Evolutionary conservation across 2,329 filamentous ascomycete species (phyloP).

Genomic region (Camillea tinctor): DNA sequence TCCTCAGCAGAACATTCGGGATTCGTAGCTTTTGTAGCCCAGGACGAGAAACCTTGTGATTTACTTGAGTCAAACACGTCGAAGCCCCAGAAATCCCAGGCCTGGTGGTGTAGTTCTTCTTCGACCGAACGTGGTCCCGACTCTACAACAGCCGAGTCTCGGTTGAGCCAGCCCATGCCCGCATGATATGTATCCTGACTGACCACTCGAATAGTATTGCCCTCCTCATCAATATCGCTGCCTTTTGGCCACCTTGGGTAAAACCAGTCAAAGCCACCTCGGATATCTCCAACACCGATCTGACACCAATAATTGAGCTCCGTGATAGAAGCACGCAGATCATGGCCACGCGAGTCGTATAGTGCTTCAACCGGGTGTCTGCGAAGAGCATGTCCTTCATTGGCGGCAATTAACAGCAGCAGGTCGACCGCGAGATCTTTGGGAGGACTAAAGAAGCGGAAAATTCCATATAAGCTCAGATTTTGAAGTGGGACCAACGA

Average conservation of each 20-base stretch:
- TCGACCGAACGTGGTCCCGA: constrained; percentile 46
- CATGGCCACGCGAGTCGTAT: constrained; percentile 66
- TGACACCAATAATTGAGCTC: constrained; percentile 98
- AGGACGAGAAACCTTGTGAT: constrained; percentile 38
- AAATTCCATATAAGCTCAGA: constrained; percentile 79
- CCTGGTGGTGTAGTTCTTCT: constrained; percentile 62
- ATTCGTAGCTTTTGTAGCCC: constrained; percentile 23
- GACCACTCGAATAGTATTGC: constrained; percentile 70
- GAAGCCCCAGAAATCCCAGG: constrained; percentile 67
- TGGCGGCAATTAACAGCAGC: constrained; percentile 77
- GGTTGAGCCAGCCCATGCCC: constrained; percentile 75
- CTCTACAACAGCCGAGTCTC: constrained; percentile 51
- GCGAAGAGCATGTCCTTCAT: constrained; percentile 79
- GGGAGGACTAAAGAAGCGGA: constrained; percentile 70
- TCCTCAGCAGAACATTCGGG: constrained; percentile 8
- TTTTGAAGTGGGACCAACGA: constrained; percentile 71
- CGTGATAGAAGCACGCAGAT: constrained; percentile 77
- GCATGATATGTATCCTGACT: constrained; percentile 75
- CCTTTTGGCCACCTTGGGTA: constrained; percentile 74
- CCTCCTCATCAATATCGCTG: constrained; percentile 64
- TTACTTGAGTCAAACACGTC: constrained; percentile 59
- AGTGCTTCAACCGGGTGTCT: constrained; percentile 67
- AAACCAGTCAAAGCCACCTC: constrained; percentile 88
- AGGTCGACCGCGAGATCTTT: constrained; percentile 72
- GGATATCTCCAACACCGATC: constrained; percentile 86